Base-by-base conservation (phyloP, 1,284 basidiomycete species). In the Fomitopsis schrenkii region DNA sequence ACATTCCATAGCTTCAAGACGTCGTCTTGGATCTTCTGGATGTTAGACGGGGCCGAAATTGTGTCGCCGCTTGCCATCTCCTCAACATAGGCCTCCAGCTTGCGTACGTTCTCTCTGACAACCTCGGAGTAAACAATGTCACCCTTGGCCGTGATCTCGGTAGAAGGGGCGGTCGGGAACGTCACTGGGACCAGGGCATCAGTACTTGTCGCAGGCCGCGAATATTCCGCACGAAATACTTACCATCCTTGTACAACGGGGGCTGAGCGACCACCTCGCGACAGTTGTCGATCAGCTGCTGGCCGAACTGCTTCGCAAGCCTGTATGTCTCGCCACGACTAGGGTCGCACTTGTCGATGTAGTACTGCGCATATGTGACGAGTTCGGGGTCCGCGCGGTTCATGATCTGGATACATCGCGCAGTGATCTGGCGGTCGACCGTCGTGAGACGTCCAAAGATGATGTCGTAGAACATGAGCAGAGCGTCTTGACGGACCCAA, bases 61-160 rank as follows among this genome's bases (percentile, higher is more conserved):
- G 88, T 89, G 72, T 95, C 95, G 19, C 95, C 94, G 63, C 91
- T 94, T 3, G 97, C 95, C 97, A 99, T 99, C 79, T 99, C 96
- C 74, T 96, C 92, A 67, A 98, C 96, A 71, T 99, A 99, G 5
- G 94, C 94, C 78, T 99, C 97, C 58, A 99, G 84, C 80, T 98
- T 98, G 73, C 97, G 91, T 52, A 98, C 97, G 63, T 94, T 94
- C 74, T 94, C 91, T 54, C 97, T 93, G 63, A 95, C 93, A 64
- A 98, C 90, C 75, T 99, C 97, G 10, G 90, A 87, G 79, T 97
- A 97, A 63, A 97, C 82, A 66, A 99, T 95, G 67, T 98, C 95
- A 46, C 97, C 97, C 77, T 94, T 95, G 54, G 84, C 88, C 17
- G 89, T 94, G 68, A 99, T 90, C 74, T 96, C 94, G 26, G 96